Percentiles rank a stretch among this genome's conserved stretches.
phyloP scores from a whole-genome alignment of 106 monocot species.

The Phalaenopsis aphrodite region DNA sequence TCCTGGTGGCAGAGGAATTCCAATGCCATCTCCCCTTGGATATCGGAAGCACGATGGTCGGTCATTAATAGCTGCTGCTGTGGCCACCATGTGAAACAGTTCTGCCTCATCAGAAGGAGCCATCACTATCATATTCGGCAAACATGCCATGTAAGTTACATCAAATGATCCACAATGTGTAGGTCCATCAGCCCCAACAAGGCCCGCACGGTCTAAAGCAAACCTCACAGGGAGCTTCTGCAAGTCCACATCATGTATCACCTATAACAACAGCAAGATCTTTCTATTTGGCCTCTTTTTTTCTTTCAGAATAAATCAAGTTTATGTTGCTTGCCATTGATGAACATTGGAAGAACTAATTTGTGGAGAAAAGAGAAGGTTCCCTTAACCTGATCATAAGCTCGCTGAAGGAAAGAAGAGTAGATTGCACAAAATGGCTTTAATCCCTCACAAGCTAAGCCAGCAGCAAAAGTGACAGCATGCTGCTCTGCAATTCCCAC shows the following conservation, averaged over 20 bases:
- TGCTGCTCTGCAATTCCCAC: constrained; percentile 97
- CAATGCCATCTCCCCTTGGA: constrained; percentile 82
- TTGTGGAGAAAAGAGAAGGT: not conserved
- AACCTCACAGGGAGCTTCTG: constrained; percentile 96
- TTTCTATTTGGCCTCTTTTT: not conserved
- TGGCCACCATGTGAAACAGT: constrained; percentile 96
- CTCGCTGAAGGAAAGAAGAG: constrained; percentile 87
- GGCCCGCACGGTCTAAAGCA: constrained; percentile 89
- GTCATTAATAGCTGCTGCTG: constrained; percentile 77
- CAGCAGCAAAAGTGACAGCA: constrained; percentile 96
- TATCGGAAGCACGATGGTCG: constrained; percentile 88
- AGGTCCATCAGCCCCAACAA: constrained; percentile 92
- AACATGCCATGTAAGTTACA: constrained; percentile 92
- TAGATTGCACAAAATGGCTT: constrained; percentile 95
- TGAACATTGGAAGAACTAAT: no score
- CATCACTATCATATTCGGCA: constrained; percentile 98
- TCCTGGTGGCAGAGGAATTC: constrained; percentile 57
- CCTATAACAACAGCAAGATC: constrained; percentile 23
- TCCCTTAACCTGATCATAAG: constrained; percentile 71
- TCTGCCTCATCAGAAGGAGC: constrained; percentile 94
- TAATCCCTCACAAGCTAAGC: constrained; percentile 83
- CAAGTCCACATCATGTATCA: constrained; percentile 90
- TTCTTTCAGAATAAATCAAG: not conserved
- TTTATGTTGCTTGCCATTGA: no score
- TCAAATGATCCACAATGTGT: constrained; percentile 90